phyloP scores from a whole-genome alignment of 73 alveolate genomes.

The Symbiodinium natans region DNA sequence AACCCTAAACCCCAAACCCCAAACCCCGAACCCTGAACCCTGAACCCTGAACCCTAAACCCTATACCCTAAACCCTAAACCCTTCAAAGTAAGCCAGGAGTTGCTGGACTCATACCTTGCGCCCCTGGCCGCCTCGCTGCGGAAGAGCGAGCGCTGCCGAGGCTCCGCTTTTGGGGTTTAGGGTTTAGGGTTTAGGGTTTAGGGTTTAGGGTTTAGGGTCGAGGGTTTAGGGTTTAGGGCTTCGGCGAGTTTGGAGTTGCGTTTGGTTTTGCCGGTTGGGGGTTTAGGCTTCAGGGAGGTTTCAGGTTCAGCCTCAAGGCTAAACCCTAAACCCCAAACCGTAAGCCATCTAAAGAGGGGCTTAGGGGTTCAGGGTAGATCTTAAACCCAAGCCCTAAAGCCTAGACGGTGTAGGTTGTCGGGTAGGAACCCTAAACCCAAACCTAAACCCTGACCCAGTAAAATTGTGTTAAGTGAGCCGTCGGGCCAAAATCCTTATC shows the following conservation, averaged over 20 bases:
- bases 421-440: neutral
- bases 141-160: neutral
- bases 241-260: no score
- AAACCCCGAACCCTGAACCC: no score
- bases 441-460: neutral
- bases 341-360: neutral
- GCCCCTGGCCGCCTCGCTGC: slow-evolving; percentile 10
- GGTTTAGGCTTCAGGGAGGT: no score
- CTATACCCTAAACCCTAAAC: neutral
- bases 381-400: neutral
- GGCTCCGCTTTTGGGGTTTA: neutral
- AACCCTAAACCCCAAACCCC: no score
- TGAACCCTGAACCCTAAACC: neutral
- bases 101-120: neutral
- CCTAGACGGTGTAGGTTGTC: no score
- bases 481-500: no score
- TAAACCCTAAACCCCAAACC: no score
- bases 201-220: neutral
- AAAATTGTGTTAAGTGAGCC: no score
- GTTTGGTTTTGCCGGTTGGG: no score
- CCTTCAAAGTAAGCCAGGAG: neutral
- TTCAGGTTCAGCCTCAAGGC: neutral
- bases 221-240: neutral
- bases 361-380: no score
- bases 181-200: neutral